Conservation (phyloP, 1,139 yeast species). For the Eremothecium sinecaudum region DNA sequence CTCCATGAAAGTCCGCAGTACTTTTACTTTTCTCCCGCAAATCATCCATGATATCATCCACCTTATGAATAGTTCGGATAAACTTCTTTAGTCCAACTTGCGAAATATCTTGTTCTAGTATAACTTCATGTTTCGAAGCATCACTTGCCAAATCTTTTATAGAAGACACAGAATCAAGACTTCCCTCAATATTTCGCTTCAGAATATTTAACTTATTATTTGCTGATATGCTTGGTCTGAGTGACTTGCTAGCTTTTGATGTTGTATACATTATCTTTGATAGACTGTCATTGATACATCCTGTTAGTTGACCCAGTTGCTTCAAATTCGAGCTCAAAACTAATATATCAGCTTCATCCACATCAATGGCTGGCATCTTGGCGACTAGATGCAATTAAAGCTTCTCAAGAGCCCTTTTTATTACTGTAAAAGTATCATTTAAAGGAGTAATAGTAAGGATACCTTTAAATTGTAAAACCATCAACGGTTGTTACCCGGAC, state of each 20-base stretch:
- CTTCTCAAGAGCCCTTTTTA: too few species aligned
- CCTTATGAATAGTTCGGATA: conserved; percentile 33
- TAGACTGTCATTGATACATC: conserved; percentile 48
- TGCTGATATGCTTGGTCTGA: conserved; percentile 61
- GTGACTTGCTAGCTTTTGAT: conserved; percentile 50
- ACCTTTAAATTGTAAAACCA: not conserved
- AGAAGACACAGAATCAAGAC: conserved; percentile 49
- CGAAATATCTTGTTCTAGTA: conserved; percentile 29
- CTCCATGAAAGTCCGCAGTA: conserved; percentile 33
- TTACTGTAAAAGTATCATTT: not conserved
- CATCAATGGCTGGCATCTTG: conserved; percentile 35
- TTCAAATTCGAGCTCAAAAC: conserved; percentile 67
- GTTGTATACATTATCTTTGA: conserved; percentile 49
- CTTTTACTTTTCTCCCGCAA: conserved; percentile 24
- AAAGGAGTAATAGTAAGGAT: not conserved
- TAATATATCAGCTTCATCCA: conserved; percentile 78
- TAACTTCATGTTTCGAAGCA: conserved; percentile 45
- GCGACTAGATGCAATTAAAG: not conserved
- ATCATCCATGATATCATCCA: conserved; percentile 34
- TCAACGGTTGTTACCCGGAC: too few species aligned
- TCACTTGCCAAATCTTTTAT: conserved; percentile 58
- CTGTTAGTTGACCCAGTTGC: conserved; percentile 49
- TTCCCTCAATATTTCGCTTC: conserved; percentile 52
- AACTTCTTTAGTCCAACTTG: conserved; percentile 32
- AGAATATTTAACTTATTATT: conserved; percentile 49